Evolutionary conservation across 805 yeast genomes (phyloP).

Genomic region (Metschnikowia cerradonensis): DNA sequence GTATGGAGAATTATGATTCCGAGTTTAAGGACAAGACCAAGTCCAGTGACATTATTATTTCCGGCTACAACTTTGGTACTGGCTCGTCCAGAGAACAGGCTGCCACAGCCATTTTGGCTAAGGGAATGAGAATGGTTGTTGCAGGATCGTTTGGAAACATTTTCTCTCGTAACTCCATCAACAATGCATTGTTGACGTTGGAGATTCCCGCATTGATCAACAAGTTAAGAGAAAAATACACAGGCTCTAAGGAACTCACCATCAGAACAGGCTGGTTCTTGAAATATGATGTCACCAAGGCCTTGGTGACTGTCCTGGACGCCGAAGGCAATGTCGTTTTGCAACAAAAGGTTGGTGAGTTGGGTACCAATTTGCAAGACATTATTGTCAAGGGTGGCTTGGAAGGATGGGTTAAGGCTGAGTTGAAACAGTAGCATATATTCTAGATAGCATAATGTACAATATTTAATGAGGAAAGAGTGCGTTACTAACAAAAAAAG

Average conservation of each 20-base stretch:
- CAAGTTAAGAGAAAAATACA: constrained; percentile 67
- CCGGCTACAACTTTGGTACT: constrained; percentile 96
- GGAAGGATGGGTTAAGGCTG: constrained; percentile 94
- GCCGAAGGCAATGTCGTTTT: constrained; percentile 57
- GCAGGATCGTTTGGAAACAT: constrained; percentile 98
- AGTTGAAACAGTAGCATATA: constrained; percentile 30
- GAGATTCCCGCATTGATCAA: constrained; percentile 87
- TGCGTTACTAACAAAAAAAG: background rate
- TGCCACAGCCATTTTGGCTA: constrained; percentile 94
- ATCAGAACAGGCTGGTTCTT: constrained; percentile 93
- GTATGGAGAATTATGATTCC: constrained; percentile 97
- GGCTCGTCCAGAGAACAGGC: constrained; percentile 99
- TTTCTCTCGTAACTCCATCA: constrained; percentile 91
- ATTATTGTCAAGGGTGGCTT: constrained; percentile 96
- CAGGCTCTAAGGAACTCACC: constrained; percentile 64
- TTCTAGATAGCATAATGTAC: background rate
- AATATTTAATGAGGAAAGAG: background rate
- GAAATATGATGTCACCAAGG: constrained; percentile 87
- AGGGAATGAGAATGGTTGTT: constrained; percentile 88
- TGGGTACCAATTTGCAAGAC: constrained; percentile 93
- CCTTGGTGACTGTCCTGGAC: constrained; percentile 76
- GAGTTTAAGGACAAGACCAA: constrained; percentile 79
- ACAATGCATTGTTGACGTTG: constrained; percentile 89
- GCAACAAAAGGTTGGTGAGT: constrained; percentile 88
- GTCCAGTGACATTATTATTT: constrained; percentile 83